Conservation (phyloP, 2,329 filamentous ascomycete species). For the Xylariaceae sp. region DNA sequence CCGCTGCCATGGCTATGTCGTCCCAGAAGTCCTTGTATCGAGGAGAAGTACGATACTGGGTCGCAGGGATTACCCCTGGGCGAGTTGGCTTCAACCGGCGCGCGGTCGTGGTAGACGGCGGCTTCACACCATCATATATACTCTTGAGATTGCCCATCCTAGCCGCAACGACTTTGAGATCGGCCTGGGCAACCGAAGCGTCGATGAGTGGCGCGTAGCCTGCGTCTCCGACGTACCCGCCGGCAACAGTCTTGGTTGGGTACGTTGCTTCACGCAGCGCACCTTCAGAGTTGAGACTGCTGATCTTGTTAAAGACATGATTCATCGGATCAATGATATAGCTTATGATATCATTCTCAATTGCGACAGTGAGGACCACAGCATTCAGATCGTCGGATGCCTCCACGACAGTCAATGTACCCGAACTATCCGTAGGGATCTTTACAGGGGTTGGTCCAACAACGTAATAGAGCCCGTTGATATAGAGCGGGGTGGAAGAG, state of each 20-base stretch:
- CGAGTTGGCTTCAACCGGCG: background rate
- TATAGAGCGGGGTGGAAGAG: background rate
- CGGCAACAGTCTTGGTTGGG: background rate
- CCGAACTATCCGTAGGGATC: background rate
- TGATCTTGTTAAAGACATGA: background rate
- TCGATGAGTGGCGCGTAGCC: background rate
- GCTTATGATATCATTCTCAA: background rate
- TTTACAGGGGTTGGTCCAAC: background rate
- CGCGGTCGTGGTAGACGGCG: background rate
- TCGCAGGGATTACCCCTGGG: background rate
- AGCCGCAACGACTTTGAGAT: background rate
- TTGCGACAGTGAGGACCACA: background rate
- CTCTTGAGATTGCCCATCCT: background rate
- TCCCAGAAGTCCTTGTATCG: background rate
- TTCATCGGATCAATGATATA: conserved; percentile 2
- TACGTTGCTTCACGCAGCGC: background rate
- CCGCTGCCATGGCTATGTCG: background rate
- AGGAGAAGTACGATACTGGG: background rate
- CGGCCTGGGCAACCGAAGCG: background rate
- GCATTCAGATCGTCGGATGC: conserved; percentile 1
- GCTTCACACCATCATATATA: background rate
- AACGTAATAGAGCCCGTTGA: conserved; percentile 2
- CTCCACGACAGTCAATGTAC: conserved; percentile 3
- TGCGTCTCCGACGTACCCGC: background rate
- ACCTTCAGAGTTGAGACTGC: background rate